These are phyloP conservation scores for Dichotomocladium elegans DNA, from an alignment of 371 early-diverging fungal genomes.

Conservation along the genomic window DNA sequence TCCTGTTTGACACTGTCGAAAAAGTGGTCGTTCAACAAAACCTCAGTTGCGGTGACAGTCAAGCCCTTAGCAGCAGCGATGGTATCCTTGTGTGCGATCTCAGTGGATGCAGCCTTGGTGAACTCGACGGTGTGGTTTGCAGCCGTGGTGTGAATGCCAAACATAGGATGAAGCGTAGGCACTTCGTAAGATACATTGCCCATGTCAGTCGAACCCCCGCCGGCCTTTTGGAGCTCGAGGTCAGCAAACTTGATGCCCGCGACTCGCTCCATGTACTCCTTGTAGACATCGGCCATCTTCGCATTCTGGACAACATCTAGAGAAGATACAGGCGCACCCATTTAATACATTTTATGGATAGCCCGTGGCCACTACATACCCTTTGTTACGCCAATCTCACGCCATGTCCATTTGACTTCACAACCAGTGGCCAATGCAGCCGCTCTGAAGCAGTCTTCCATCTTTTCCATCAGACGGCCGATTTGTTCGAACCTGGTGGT, in stretches of 20 bases:
- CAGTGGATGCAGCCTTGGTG: slow-evolving; percentile 53
- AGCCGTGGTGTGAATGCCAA: slow-evolving; percentile 35
- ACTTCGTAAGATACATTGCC: slow-evolving; percentile 65
- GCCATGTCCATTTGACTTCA: slow-evolving; percentile 56
- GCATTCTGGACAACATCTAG: slow-evolving; percentile 52
- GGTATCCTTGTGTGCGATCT: slow-evolving; percentile 58
- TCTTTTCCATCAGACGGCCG: slow-evolving; percentile 40
- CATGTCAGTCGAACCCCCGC: slow-evolving; percentile 70
- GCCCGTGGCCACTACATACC: slow-evolving; percentile 2
- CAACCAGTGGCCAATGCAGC: slow-evolving; percentile 75
- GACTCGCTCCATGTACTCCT: slow-evolving; percentile 44
- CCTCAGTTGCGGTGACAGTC: slow-evolving; percentile 8
- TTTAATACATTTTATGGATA: not conserved
- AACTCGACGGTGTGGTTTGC: slow-evolving; percentile 70
- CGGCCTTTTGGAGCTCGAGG: slow-evolving; percentile 37
- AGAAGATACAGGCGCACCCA: not conserved
- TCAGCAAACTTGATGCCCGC: slow-evolving; percentile 42
- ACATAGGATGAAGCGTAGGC: slow-evolving; percentile 49
- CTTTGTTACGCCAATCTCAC: slow-evolving; percentile 43
- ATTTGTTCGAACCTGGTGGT: slow-evolving; percentile 49
- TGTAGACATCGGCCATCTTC: slow-evolving; percentile 56
- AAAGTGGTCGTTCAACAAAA: slow-evolving; percentile 2
- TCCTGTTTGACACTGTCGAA: slow-evolving; percentile 11
- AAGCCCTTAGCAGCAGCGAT: slow-evolving; percentile 13
- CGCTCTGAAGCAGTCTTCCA: slow-evolving; percentile 59